phyloP scores from a whole-genome alignment of 768 basidiomycete species.

The Pseudohyphozyma bogoriensis region DNA sequence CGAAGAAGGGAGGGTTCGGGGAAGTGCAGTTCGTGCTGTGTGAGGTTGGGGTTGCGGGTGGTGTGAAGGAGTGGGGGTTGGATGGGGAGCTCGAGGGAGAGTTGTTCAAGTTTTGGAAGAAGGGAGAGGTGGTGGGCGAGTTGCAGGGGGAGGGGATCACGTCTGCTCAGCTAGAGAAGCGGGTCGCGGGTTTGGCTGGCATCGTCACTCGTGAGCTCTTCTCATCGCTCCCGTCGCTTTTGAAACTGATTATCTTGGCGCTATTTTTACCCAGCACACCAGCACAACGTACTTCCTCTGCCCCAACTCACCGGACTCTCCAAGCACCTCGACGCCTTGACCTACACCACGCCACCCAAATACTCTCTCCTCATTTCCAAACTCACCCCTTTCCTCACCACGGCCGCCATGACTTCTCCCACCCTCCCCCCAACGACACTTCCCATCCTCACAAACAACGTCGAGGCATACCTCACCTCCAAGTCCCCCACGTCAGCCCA shows the following conservation, averaged over 20 bases:
- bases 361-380: conserved; percentile 57
- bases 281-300: conserved; percentile 54
- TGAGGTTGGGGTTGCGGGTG: conserved; percentile 63
- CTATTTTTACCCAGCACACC: conserved; percentile 47
- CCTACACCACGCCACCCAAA: conserved; percentile 61
- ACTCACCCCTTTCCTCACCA: conserved; percentile 49
- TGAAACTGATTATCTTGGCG: not conserved
- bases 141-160: conserved; percentile 63
- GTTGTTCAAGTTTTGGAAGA: conserved; percentile 75
- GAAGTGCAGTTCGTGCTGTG: conserved; percentile 66
- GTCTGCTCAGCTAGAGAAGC: conserved; percentile 57
- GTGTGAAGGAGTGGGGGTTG: conserved; percentile 50
- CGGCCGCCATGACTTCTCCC: conserved; percentile 23
- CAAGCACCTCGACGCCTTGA: conserved; percentile 61
- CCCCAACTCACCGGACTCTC: conserved; percentile 39
- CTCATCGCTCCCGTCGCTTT: not conserved
- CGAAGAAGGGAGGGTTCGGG: conserved; percentile 37
- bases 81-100: conserved; percentile 44
- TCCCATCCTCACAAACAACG: conserved; percentile 43
- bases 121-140: conserved; percentile 61
- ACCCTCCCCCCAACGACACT: conserved; percentile 40
- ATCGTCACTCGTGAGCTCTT: conserved; percentile 62
- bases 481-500: conserved; percentile 5
- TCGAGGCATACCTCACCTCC: conserved; percentile 56
- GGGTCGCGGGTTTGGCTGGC: conserved; percentile 63